Percentiles rank a stretch among this genome's conserved stretches.
These are phyloP conservation scores for Garcia nutans DNA, from an alignment of 345 rosid species.

Conservation along the genomic window DNA sequence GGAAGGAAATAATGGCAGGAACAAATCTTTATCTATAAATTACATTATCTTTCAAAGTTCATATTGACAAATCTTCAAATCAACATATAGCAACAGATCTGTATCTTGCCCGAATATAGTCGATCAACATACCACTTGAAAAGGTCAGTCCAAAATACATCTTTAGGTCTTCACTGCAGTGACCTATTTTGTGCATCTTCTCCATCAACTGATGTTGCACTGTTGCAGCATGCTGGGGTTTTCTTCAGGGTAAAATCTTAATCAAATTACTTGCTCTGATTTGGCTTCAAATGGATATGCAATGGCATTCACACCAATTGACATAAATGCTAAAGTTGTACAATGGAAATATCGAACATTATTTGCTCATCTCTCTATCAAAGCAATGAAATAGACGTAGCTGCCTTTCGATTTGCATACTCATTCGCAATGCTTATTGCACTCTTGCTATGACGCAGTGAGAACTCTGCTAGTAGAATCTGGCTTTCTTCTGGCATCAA, in stretches of 20 bases:
- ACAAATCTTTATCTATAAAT: too few species aligned
- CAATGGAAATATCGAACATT: neutral
- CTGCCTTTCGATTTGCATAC: constrained; percentile 56
- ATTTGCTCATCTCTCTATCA: constrained; percentile 18
- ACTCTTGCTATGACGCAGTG: constrained; percentile 76
- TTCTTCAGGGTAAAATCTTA: neutral
- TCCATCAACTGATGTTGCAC: neutral
- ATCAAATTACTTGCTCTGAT: neutral
- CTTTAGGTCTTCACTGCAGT: neutral
- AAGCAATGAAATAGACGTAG: constrained; percentile 27
- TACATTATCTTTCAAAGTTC: too few species aligned
- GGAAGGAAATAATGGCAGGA: too few species aligned
- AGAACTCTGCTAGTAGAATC: constrained; percentile 83
- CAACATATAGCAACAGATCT: too few species aligned
- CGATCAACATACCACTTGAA: too few species aligned
- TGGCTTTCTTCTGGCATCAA: constrained; percentile 62
- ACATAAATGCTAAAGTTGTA: neutral
- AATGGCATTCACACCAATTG: neutral
- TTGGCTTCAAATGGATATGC: neutral
- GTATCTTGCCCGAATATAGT: too few species aligned
- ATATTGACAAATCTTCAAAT: too few species aligned
- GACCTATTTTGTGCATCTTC: neutral
- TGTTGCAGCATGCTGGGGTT: neutral
- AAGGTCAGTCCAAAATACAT: neutral
- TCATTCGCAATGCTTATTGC: constrained; percentile 63